Conservation (phyloP, 2,329 filamentous ascomycete species). For the Bipolaris sorokiniana region DNA sequence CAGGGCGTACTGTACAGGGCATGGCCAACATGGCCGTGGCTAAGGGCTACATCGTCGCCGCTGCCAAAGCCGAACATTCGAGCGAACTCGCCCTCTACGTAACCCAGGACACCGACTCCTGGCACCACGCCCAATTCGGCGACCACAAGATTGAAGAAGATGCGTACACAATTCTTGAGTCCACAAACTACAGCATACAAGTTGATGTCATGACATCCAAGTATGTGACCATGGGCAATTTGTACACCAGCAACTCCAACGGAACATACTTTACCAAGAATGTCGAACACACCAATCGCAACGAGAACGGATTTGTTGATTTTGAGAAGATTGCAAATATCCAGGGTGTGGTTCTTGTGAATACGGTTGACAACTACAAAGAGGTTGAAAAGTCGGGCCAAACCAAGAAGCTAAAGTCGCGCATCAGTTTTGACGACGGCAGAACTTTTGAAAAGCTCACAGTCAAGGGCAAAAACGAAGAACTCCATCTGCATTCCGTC, state of each 20-base stretch:
- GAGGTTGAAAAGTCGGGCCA: conserved; percentile 64
- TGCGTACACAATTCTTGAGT: conserved; percentile 92
- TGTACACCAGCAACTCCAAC: conserved; percentile 97
- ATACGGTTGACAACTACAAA: conserved; percentile 84
- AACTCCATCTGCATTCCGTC: conserved; percentile 89
- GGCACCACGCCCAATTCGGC: conserved; percentile 91
- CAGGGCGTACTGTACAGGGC: conserved; percentile 75
- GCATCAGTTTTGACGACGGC: conserved; percentile 95
- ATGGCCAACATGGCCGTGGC: conserved; percentile 82
- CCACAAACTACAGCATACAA: conserved; percentile 97
- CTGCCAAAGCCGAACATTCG: conserved; percentile 77
- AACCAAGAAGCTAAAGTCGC: conserved; percentile 73
- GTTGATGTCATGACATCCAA: conserved; percentile 82
- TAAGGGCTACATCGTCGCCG: conserved; percentile 85
- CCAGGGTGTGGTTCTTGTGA: conserved; percentile 90
- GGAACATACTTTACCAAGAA: conserved; percentile 95
- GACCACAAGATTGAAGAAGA: conserved; percentile 83
- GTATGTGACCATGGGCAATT: conserved; percentile 76
- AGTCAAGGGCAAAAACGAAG: conserved; percentile 66
- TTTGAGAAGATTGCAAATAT: conserved; percentile 94
- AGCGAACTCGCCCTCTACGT: conserved; percentile 93
- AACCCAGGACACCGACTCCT: conserved; percentile 79
- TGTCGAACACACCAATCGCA: conserved; percentile 89
- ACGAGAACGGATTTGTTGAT: conserved; percentile 77
- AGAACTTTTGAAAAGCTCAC: conserved; percentile 80